Conservation (phyloP, 2,329 filamentous ascomycete genomes). For the Nannizzia gypsea region DNA sequence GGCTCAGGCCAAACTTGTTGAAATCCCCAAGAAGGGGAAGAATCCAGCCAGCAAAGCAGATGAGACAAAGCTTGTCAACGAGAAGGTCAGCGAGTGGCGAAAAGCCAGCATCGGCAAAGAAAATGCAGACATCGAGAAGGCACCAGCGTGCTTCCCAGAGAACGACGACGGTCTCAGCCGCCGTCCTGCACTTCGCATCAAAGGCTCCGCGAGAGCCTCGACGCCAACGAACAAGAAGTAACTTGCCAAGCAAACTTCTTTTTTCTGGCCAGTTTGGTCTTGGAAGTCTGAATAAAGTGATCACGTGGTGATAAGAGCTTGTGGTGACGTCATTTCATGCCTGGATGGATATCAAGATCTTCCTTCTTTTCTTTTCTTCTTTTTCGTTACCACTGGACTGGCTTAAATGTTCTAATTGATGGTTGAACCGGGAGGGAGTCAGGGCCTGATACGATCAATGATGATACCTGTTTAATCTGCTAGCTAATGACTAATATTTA, state of each 20-base stretch:
- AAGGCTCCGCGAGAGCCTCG: neutral
- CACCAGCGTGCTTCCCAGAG: neutral
- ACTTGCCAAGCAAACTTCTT: neutral
- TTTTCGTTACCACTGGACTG: neutral
- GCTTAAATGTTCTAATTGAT: neutral
- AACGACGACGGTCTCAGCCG: neutral
- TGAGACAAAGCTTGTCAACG: neutral
- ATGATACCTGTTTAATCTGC: neutral
- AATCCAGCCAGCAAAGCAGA: neutral
- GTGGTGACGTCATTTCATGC: neutral
- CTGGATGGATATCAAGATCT: neutral
- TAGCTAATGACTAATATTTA: neutral
- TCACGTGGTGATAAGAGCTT: neutral
- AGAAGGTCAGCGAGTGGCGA: constrained; percentile 1
- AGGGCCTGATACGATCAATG: neutral
- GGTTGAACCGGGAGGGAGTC: neutral
- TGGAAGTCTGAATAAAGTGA: neutral
- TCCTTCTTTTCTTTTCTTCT: neutral
- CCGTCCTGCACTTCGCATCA: neutral
- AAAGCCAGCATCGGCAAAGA: neutral
- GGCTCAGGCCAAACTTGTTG: neutral
- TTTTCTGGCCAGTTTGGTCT: neutral
- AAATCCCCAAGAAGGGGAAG: neutral
- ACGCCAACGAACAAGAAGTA: neutral
- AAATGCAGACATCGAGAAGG: neutral